These are phyloP conservation scores for Vicia faba DNA, from an alignment of 306 rosid genomes.

Conservation along the genomic window DNA sequence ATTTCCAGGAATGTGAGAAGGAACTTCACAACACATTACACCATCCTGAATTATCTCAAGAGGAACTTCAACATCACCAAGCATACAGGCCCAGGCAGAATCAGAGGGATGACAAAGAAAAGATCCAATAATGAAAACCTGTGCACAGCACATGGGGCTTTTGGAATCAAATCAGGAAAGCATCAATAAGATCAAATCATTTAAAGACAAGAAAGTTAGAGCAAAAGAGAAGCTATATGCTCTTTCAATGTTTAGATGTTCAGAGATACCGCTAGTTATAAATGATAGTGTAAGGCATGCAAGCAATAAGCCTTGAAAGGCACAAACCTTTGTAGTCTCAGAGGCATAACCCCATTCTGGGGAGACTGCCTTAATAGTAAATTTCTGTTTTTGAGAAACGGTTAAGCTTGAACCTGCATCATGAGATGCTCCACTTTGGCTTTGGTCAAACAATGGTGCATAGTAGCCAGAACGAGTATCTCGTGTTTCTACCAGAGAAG, in stretches of 20 bases:
- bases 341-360: constrained; percentile 89
- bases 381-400: constrained; percentile 70
- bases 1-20: constrained; percentile 75
- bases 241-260: background rate
- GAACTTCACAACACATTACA: constrained; percentile 76
- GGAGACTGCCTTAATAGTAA: constrained; percentile 69
- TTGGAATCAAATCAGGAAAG: constrained; percentile 28
- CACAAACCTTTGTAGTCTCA: constrained; percentile 77
- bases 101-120: constrained; percentile 75
- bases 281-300: constrained; percentile 24
- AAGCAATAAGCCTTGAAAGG: constrained; percentile 21
- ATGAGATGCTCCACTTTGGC: constrained; percentile 48
- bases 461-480: constrained; percentile 53
- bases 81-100: constrained; percentile 91
- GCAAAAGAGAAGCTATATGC: background rate
- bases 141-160: constrained; percentile 38
- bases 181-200: constrained; percentile 17
- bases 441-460: constrained; percentile 53
- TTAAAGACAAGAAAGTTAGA: constrained; percentile 1
- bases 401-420: constrained; percentile 64
- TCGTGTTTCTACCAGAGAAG: constrained; percentile 49
- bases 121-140: constrained; percentile 84
- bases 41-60: constrained; percentile 82
- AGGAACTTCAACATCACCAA: constrained; percentile 84
- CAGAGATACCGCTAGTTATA: constrained; percentile 24